A percentile compares a stretch with the other conserved stretches of the same genome.
phyloP scores from a whole-genome alignment of 2,329 filamentous ascomycete genomes.

The Fusarium circinatum region DNA sequence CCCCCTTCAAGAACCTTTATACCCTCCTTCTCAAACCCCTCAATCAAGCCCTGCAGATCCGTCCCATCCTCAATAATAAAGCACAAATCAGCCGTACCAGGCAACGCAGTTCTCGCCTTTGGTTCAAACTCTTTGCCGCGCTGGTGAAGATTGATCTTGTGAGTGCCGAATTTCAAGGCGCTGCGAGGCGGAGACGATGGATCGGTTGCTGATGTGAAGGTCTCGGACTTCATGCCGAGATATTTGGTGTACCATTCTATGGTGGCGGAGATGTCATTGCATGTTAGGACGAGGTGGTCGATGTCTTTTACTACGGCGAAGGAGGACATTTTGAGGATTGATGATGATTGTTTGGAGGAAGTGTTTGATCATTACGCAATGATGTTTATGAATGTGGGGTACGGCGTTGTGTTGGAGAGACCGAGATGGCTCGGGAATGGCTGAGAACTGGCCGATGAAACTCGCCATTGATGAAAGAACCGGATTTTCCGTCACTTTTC shows the following conservation, averaged over 20 bases:
- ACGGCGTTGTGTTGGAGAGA: background rate
- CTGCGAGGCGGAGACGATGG: slow-evolving; percentile 52
- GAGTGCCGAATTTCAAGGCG: slow-evolving; percentile 65
- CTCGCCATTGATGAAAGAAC: too few species aligned
- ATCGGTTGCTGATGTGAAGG: slow-evolving; percentile 56
- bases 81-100: slow-evolving; percentile 69
- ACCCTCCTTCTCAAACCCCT: slow-evolving; percentile 53
- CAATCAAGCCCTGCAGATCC: slow-evolving; percentile 58
- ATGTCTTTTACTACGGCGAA: slow-evolving; percentile 55
- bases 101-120: slow-evolving; percentile 63
- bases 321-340: slow-evolving; percentile 21
- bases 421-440: background rate
- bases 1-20: slow-evolving; percentile 63
- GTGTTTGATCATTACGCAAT: background rate
- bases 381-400: background rate
- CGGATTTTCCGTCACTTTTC: too few species aligned
- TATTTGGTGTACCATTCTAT: slow-evolving; percentile 64
- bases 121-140: slow-evolving; percentile 68
- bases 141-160: slow-evolving; percentile 72
- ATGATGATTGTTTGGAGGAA: background rate
- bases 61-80: slow-evolving; percentile 62
- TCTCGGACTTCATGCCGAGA: slow-evolving; percentile 66
- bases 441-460: background rate
- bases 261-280: slow-evolving; percentile 59
- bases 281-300: slow-evolving; percentile 71